A percentile compares a stretch with the other conserved stretches of the same genome.
Evolutionary conservation across 495 filamentous ascomycete species (phyloP).

Genomic region (Amniculicola lignicola): DNA sequence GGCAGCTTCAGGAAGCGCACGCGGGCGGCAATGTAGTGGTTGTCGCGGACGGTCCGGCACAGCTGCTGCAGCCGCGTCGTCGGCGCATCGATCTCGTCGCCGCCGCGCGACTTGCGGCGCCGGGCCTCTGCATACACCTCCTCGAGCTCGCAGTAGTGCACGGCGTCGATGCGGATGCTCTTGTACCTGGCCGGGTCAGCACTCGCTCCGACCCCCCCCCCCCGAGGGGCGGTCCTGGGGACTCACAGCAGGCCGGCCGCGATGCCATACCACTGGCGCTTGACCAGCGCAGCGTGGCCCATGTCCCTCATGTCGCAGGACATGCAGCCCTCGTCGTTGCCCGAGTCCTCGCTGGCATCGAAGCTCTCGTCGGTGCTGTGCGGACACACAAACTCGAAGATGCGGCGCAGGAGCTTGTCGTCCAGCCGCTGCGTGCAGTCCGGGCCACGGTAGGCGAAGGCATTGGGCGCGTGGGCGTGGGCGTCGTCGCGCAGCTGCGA

Average conservation of each 20-base stretch:
- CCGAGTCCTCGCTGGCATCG: slow-evolving; percentile 75
- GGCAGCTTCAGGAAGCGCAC: slow-evolving; percentile 82
- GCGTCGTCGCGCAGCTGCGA: slow-evolving; percentile 9
- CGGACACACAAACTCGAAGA: slow-evolving; percentile 81
- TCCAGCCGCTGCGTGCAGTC: slow-evolving; percentile 58
- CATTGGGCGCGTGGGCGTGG: slow-evolving; percentile 29
- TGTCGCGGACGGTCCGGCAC: slow-evolving; percentile 74
- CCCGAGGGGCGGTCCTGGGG: no score
- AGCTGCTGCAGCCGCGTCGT: slow-evolving; percentile 72
- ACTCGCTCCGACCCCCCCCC: neutral
- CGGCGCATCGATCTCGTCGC: slow-evolving; percentile 73
- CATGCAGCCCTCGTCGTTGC: slow-evolving; percentile 87
- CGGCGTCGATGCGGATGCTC: slow-evolving; percentile 86
- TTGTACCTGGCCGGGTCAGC: slow-evolving; percentile 62
- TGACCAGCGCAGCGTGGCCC: slow-evolving; percentile 70
- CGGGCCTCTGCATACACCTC: slow-evolving; percentile 71
- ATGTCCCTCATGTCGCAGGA: slow-evolving; percentile 93
- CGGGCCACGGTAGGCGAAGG: slow-evolving; percentile 38
- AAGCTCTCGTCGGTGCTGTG: slow-evolving; percentile 75
- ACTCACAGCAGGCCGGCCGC: slow-evolving; percentile 27
- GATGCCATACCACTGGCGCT: slow-evolving; percentile 63
- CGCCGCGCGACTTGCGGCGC: slow-evolving; percentile 69
- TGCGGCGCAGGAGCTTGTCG: slow-evolving; percentile 59
- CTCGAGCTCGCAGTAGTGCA: slow-evolving; percentile 92
- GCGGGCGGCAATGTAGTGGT: slow-evolving; percentile 58